Evolutionary conservation across 768 basidiomycete genomes (phyloP).

Genomic region (Mycena polygramma): DNA sequence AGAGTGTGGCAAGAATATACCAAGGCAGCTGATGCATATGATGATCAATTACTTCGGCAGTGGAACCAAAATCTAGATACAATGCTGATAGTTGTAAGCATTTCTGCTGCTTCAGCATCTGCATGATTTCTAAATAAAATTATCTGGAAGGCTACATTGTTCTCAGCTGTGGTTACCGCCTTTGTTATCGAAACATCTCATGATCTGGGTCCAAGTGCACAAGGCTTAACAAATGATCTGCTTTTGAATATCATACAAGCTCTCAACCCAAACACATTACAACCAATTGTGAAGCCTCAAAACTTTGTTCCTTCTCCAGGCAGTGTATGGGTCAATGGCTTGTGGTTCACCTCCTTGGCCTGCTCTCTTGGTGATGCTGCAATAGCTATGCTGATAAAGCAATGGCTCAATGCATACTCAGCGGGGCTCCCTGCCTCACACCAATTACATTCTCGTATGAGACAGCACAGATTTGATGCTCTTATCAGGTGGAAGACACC

Average conservation of each 20-base stretch:
- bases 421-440: constrained; percentile 29
- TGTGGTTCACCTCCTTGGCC: constrained; percentile 31
- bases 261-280: constrained; percentile 18
- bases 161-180: constrained; percentile 32
- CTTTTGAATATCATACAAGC: constrained; percentile 16
- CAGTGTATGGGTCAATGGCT: constrained; percentile 31
- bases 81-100: constrained; percentile 30
- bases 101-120: neutral
- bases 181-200: constrained; percentile 26
- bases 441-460: constrained; percentile 29
- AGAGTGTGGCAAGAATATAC: constrained; percentile 30
- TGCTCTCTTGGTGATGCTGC: constrained; percentile 30
- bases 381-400: constrained; percentile 33
- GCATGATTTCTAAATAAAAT: neutral
- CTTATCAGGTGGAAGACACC: constrained; percentile 32
- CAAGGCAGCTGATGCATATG: constrained; percentile 25
- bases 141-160: constrained; percentile 26
- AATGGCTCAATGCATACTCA: constrained; percentile 33
- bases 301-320: constrained; percentile 24
- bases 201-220: constrained; percentile 20
- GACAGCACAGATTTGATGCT: constrained; percentile 31
- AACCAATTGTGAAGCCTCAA: constrained; percentile 18
- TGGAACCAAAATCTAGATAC: constrained; percentile 33
- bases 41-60: constrained; percentile 28
- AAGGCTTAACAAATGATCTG: constrained; percentile 27